phyloP scores from a whole-genome alignment of 2,329 filamentous ascomycete species.

The Dothideomycetes sp. region DNA sequence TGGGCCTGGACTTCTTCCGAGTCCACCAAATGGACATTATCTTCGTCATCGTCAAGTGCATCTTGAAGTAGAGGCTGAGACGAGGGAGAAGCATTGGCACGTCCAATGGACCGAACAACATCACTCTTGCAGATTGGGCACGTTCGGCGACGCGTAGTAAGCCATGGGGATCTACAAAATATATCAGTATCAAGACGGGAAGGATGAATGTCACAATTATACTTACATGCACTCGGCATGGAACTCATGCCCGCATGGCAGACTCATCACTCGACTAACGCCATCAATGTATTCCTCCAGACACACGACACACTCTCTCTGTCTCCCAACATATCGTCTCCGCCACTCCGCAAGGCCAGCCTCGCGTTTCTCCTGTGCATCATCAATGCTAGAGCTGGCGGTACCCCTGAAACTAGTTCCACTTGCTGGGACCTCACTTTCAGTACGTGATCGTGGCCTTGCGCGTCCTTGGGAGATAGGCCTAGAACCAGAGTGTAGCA shows the following conservation, averaged over 20 bases:
- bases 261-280: conserved; percentile 87
- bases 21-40: conserved; percentile 13
- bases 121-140: conserved; percentile 98
- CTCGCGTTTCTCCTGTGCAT: conserved; percentile 42
- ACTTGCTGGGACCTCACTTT: conserved; percentile 43
- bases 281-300: conserved; percentile 94
- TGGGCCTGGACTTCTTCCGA: conserved; percentile 22
- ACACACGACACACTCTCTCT: conserved; percentile 90
- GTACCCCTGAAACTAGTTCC: conserved; percentile 10
- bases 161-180: conserved; percentile 70
- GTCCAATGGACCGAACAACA: conserved; percentile 53
- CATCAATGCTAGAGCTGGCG: conserved; percentile 20
- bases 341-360: conserved; percentile 40
- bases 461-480: conserved; percentile 35
- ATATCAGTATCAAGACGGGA: conserved; percentile 1
- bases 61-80: conserved; percentile 7
- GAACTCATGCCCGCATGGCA: conserved; percentile 96
- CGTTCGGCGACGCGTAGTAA: conserved; percentile 89
- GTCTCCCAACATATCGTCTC: conserved; percentile 50
- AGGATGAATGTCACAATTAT: conserved; percentile 1
- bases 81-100: conserved; percentile 10
- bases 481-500: conserved; percentile 45
- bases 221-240: conserved; percentile 98
- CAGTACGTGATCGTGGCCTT: conserved; percentile 54
- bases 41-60: conserved; percentile 9